phyloP scores from a whole-genome alignment of 306 rosid genomes.

The Coriaria nepalensis region DNA sequence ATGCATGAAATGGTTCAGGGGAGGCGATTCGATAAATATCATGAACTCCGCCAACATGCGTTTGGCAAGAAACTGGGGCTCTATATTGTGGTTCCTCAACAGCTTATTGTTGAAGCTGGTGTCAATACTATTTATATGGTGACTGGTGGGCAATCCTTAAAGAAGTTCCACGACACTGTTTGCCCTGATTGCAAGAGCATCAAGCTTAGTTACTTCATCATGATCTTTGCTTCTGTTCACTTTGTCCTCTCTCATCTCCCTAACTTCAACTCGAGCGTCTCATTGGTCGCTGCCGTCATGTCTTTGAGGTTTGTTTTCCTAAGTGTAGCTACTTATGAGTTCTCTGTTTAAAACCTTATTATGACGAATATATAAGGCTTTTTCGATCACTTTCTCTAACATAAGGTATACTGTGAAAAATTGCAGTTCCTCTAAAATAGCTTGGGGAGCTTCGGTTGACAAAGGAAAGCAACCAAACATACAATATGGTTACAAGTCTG shows the following conservation, averaged over 20 bases:
- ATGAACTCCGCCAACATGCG: slow-evolving; percentile 65
- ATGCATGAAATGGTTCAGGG: slow-evolving; percentile 86
- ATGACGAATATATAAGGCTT: too few relatives aligned
- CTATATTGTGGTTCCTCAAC: slow-evolving; percentile 70
- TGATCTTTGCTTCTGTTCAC: slow-evolving; percentile 67
- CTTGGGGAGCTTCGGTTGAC: slow-evolving; percentile 41
- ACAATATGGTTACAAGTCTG: slow-evolving; percentile 23
- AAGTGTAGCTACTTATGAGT: background rate
- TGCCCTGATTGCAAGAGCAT: slow-evolving; percentile 27
- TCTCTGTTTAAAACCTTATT: too few relatives aligned
- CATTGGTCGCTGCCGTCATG: slow-evolving; percentile 70
- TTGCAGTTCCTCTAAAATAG: slow-evolving; percentile 63
- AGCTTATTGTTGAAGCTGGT: slow-evolving; percentile 45
- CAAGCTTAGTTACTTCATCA: slow-evolving; percentile 48
- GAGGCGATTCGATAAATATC: slow-evolving; percentile 61
- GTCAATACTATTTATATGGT: slow-evolving; percentile 69
- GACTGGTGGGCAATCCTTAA: slow-evolving; percentile 52
- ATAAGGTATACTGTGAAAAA: background rate
- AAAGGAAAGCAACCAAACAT: slow-evolving; percentile 46
- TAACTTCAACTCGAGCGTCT: slow-evolving; percentile 49
- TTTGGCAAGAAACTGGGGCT: slow-evolving; percentile 70
- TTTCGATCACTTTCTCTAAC: background rate
- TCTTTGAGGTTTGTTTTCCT: slow-evolving; percentile 55
- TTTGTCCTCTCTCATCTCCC: slow-evolving; percentile 68
- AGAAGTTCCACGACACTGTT: slow-evolving; percentile 38